A percentile compares a stretch with the other conserved stretches of the same genome.
phyloP scores from a whole-genome alignment of 495 filamentous ascomycete species.

The Melanomma pulvis-pyrius region DNA sequence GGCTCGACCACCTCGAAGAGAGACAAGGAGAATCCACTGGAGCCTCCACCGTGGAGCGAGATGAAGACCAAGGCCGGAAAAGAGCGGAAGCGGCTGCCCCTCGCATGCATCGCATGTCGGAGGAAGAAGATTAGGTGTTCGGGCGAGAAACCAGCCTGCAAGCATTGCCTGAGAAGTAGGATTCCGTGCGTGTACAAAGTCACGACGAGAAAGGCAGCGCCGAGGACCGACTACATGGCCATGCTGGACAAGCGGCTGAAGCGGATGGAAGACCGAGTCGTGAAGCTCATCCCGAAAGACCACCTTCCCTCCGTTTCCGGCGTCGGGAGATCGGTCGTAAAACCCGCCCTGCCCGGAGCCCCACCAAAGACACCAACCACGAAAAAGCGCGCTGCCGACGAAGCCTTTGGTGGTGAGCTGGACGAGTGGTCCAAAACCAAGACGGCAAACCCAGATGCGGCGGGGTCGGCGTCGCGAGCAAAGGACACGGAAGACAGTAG shows the following conservation, averaged over 20 bases:
- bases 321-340: constrained; percentile 76
- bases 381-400: constrained; percentile 85
- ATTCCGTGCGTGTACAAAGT: constrained; percentile 99
- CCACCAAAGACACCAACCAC: constrained; percentile 55
- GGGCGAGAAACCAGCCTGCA: constrained; percentile 95
- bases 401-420: constrained; percentile 82
- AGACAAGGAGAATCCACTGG: constrained; percentile 61
- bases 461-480: constrained; percentile 27
- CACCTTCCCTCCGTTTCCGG: constrained; percentile 62
- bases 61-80: constrained; percentile 98
- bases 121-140: constrained; percentile 98
- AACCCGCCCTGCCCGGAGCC: constrained; percentile 69
- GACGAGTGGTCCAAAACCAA: constrained; percentile 77
- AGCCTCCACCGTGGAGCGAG: constrained; percentile 82
- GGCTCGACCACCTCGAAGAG: constrained; percentile 35
- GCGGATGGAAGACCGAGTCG: constrained; percentile 96
- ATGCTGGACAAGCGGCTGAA: constrained; percentile 86
- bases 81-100: constrained; percentile 86
- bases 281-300: constrained; percentile 90
- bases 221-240: constrained; percentile 97
- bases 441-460: constrained; percentile 28
- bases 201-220: constrained; percentile 91
- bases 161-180: constrained; percentile 89
- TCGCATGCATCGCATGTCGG: constrained; percentile 95
- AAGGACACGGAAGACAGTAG: constrained; percentile 64